Conservation (phyloP, 306 rosid genomes). For the Alnus glutinosa region DNA sequence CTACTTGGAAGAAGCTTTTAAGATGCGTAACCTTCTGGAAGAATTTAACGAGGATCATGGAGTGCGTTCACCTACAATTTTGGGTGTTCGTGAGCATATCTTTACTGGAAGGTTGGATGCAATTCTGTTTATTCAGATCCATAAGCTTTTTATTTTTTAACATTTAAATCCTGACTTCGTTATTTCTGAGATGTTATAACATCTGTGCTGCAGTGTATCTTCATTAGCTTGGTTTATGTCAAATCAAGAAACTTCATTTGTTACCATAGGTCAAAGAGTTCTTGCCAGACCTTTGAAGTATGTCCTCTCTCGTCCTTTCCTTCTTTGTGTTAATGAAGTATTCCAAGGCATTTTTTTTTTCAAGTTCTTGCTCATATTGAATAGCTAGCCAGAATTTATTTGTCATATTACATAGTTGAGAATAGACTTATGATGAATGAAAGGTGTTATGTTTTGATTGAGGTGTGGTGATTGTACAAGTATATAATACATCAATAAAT, state of each 20-base stretch:
- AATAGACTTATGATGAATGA: constrained; percentile 4
- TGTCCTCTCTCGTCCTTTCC: constrained; percentile 37
- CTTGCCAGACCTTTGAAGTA: constrained; percentile 98
- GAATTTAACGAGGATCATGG: constrained; percentile 97
- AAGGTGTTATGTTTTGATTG: background rate
- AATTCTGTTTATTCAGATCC: constrained; percentile 24
- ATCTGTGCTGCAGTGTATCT: constrained; percentile 71
- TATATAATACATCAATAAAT: background rate
- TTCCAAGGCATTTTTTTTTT: constrained; percentile 12
- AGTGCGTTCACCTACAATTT: constrained; percentile 86
- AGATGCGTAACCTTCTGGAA: constrained; percentile 97
- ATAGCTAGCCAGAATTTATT: constrained; percentile 20
- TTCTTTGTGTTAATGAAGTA: background rate
- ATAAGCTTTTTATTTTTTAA: constrained; percentile 20
- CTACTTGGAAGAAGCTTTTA: constrained; percentile 96
- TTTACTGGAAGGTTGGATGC: constrained; percentile 88
- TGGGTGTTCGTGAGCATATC: constrained; percentile 97
- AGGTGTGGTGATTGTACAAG: background rate
- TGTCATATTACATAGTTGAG: constrained; percentile 2
- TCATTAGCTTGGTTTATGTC: constrained; percentile 99
- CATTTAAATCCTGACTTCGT: constrained; percentile 4
- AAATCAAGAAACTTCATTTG: constrained; percentile 96
- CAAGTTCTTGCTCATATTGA: constrained; percentile 15
- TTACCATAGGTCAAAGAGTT: constrained; percentile 95
- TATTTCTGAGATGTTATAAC: constrained; percentile 13